Percentiles rank a stretch among this genome's conserved stretches.
phyloP scores from a whole-genome alignment of 805 yeast genomes.

The Clavispora phyllophila region DNA sequence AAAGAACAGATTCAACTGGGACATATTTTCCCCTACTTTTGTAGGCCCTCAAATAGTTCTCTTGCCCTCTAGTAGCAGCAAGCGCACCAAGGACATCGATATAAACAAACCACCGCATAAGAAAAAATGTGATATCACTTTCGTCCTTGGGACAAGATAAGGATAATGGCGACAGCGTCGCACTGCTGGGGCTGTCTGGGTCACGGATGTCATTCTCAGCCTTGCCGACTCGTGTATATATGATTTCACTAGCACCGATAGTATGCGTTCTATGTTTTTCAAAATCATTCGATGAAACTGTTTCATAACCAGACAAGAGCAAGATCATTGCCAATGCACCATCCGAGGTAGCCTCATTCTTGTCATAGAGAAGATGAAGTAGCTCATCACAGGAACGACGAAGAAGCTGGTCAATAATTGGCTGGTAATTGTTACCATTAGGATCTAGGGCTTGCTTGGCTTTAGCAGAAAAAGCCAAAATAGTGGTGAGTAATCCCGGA shows the following conservation, averaged over 20 bases:
- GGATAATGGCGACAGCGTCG: not conserved
- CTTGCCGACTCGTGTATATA: constrained; percentile 37
- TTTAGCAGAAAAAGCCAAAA: constrained; percentile 43
- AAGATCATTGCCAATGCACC: constrained; percentile 59
- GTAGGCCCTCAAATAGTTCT: constrained; percentile 24
- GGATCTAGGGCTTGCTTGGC: constrained; percentile 23
- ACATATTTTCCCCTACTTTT: constrained; percentile 15
- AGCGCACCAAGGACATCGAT: constrained; percentile 60
- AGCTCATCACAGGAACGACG: constrained; percentile 56
- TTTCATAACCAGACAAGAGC: constrained; percentile 53
- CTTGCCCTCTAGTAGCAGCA: constrained; percentile 44
- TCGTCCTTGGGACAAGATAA: constrained; percentile 14
- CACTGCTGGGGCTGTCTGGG: not conserved
- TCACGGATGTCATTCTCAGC: not conserved
- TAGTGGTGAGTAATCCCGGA: constrained; percentile 51
- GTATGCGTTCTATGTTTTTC: constrained; percentile 61
- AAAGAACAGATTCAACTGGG: constrained; percentile 19
- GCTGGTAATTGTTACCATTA: constrained; percentile 25
- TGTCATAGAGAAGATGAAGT: constrained; percentile 44
- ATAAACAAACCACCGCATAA: constrained; percentile 66
- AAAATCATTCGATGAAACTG: constrained; percentile 38
- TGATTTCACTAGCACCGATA: constrained; percentile 62
- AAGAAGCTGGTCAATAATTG: constrained; percentile 47
- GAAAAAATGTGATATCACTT: constrained; percentile 46
- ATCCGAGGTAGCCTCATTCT: constrained; percentile 54